Evolutionary conservation across 2,329 filamentous ascomycete genomes (phyloP).

Genomic region (Berkeleyomyces rouxiae): DNA sequence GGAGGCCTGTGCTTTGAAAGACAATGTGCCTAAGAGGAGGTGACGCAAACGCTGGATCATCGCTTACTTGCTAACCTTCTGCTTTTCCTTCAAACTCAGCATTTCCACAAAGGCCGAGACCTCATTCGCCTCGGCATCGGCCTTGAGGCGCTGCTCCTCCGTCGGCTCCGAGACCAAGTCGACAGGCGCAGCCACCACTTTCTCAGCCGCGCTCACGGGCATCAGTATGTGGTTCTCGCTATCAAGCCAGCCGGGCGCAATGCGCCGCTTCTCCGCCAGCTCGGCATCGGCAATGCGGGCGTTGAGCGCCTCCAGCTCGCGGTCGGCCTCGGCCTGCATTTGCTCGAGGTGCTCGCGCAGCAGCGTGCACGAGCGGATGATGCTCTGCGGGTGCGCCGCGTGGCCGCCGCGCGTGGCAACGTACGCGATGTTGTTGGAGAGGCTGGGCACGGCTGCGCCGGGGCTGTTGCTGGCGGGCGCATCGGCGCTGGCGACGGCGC

Average conservation of each 20-base stretch:
- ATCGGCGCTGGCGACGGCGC: background rate
- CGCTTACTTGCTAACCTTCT: background rate
- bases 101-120: slow-evolving; percentile 8
- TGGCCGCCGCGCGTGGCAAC: slow-evolving; percentile 64
- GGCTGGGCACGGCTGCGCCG: slow-evolving; percentile 22
- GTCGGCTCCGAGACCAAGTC: slow-evolving; percentile 15
- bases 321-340: slow-evolving; percentile 50
- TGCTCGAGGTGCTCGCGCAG: slow-evolving; percentile 60
- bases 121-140: slow-evolving; percentile 28
- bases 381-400: slow-evolving; percentile 73
- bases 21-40: too few relatives aligned
- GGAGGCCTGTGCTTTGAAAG: too few relatives aligned
- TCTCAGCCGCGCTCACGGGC: slow-evolving; percentile 35
- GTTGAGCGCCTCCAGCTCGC: slow-evolving; percentile 53
- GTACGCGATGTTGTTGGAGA: slow-evolving; percentile 33
- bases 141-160: slow-evolving; percentile 7
- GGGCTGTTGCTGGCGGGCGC: slow-evolving; percentile 22
- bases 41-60: background rate
- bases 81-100: slow-evolving; percentile 11
- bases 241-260: slow-evolving; percentile 69
- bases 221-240: slow-evolving; percentile 53
- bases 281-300: slow-evolving; percentile 47
- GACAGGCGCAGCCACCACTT: slow-evolving; percentile 21
- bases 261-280: slow-evolving; percentile 60
- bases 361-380: slow-evolving; percentile 63